Percentiles rank a stretch among this genome's conserved stretches.
These are phyloP conservation scores for Tylopilus balloui DNA, from an alignment of 768 basidiomycete species.

Conservation along the genomic window DNA sequence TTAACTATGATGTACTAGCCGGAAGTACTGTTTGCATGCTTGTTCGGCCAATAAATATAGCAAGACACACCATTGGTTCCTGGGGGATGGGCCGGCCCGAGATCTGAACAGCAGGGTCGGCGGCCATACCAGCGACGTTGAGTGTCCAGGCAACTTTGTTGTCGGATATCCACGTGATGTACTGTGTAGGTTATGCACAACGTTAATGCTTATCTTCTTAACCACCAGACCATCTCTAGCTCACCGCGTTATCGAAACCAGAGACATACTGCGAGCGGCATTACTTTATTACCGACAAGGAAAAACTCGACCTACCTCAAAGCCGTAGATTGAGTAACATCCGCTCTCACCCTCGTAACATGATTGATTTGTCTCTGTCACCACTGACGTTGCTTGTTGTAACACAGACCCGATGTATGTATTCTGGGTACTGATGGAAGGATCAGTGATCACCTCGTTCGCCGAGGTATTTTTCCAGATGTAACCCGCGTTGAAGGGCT, in stretches of 20 bases:
- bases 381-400: slow-evolving; percentile 77
- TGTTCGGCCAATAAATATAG: neutral
- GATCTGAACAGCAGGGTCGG: slow-evolving; percentile 58
- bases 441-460: slow-evolving; percentile 56
- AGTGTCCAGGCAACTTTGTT: slow-evolving; percentile 72
- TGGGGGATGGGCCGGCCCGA: slow-evolving; percentile 64
- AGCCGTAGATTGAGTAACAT: slow-evolving; percentile 76
- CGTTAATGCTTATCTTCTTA: neutral
- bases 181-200: slow-evolving; percentile 41
- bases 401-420: slow-evolving; percentile 61
- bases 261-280: slow-evolving; percentile 24
- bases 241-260: slow-evolving; percentile 64
- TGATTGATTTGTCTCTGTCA: slow-evolving; percentile 59
- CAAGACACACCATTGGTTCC: slow-evolving; percentile 74
- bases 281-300: neutral
- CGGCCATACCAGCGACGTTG: slow-evolving; percentile 58
- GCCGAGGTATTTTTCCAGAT: slow-evolving; percentile 56
- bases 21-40: neutral
- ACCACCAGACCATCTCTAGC: slow-evolving; percentile 18
- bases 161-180: slow-evolving; percentile 81
- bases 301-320: slow-evolving; percentile 47
- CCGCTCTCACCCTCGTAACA: slow-evolving; percentile 63
- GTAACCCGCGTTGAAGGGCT: slow-evolving; percentile 79
- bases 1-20: slow-evolving; percentile 51
- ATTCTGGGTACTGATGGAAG: slow-evolving; percentile 53